Base-by-base conservation (phyloP, 139 green algal genomes). In the Picochlorum sp. region DNA sequence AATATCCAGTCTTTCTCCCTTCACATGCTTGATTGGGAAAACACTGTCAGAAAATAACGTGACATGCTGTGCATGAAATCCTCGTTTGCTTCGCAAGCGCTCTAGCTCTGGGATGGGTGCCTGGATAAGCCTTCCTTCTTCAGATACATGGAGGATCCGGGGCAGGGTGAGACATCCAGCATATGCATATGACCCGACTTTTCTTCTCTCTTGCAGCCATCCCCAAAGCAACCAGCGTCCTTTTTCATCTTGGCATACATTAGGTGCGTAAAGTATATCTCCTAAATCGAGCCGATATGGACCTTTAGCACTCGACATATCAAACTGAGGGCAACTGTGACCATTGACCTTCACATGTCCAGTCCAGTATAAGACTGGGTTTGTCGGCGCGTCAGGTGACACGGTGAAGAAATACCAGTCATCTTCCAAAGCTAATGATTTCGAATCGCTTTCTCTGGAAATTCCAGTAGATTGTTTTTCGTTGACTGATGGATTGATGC, bases 161-260 rank as follows among this genome's bases (percentile, higher is more conserved):
- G 87, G 85, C 16, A 88, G 37, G 4, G 65, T 77, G 45, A 95
- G 63, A 73, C 87, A 95, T 50, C 87, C 87, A 2, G 87, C 77
- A 40, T 93, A 95, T 28, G 81, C 67, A 49, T 89, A 91, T 22
- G 41, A 50, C 22, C 72, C 58, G 25, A 78, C 76, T 33, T 75
- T 74, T 13, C 87, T 74, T 36, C 73, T 58, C 64, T 95, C 87
- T 61, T 95, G 87, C 47, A 89, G 57, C 87, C 87, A 95, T 0
- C 77, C 86, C 80, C 79, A 91, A 55, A 95, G 57, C 16, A 95
- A 41, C 52, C 70, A 68, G 10, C 87, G 79, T 2, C 81, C 86
- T 68, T 86, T 67, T 43, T 35, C 61, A 33, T 83, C 75, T 16
- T 58, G 28, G 37, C 73, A 69, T 26, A 78, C 64, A 40, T 85